Percentiles rank a stretch among this genome's conserved stretches.
Conservation (phyloP, 331 rosid genomes). For the Rosa hybrid region DNA sequence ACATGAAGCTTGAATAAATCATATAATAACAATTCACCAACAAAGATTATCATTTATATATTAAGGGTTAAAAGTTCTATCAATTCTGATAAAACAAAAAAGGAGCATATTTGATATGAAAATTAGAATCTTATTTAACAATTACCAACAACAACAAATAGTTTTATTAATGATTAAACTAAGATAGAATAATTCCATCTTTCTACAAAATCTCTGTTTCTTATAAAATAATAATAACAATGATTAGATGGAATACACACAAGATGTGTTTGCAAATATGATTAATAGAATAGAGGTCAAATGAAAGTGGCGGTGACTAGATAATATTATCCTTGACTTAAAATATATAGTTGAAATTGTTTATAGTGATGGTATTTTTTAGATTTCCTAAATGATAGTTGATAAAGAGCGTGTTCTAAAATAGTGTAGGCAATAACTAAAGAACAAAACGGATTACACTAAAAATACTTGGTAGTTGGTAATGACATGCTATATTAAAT, state of each 20-base stretch:
- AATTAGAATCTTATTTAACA: not conserved
- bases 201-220: not conserved
- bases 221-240: not conserved
- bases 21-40: not conserved
- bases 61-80: not conserved
- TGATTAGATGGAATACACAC: not conserved
- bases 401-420: not conserved
- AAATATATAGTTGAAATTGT: not conserved
- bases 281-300: not conserved
- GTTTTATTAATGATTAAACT: not conserved
- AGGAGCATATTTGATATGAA: not conserved
- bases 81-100: not conserved
- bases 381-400: not conserved
- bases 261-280: not conserved
- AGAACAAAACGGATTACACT: not conserved
- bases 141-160: not conserved
- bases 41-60: not conserved
- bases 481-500: not conserved
- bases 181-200: not conserved
- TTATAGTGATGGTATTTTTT: not conserved
- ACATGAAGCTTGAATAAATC: constrained; percentile 4
- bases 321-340: not conserved
- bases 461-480: constrained; percentile 1
- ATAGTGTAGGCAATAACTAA: not conserved
- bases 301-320: not conserved